phyloP scores from a whole-genome alignment of 441 rosid genomes.

The Adansonia gregorii region DNA sequence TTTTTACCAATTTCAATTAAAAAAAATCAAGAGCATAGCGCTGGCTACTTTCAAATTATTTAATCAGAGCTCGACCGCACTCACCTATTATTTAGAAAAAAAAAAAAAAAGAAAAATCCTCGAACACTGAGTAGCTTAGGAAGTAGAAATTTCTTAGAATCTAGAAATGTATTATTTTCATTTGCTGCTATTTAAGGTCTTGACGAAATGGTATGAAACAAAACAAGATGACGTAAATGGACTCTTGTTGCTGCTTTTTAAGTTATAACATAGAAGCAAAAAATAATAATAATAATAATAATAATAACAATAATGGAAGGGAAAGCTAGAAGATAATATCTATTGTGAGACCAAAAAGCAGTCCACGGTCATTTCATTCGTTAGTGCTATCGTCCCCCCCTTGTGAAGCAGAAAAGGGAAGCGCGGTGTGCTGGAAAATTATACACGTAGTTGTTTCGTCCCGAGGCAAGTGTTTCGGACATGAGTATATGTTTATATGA shows the following conservation, averaged over 20 bases:
- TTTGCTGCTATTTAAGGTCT: not conserved
- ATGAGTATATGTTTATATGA: too few relatives aligned
- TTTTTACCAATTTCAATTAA: too few relatives aligned
- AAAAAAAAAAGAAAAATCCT: too few relatives aligned
- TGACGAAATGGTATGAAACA: not conserved
- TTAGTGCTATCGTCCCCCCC: not conserved
- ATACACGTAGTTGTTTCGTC: not conserved
- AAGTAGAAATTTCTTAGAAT: not conserved
- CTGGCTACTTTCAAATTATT: too few relatives aligned
- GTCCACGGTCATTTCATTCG: not conserved
- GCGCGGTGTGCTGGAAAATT: constrained; percentile 2
- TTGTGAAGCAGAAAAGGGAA: not conserved
- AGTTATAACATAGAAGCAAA: not conserved
- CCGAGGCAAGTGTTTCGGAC: too few relatives aligned
- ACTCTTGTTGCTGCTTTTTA: not conserved
- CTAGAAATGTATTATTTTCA: not conserved
- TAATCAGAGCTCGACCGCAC: too few relatives aligned
- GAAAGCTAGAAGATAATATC: not conserved
- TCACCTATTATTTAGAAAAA: too few relatives aligned
- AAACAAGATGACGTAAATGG: not conserved
- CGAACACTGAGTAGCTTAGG: not conserved
- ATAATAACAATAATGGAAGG: not conserved
- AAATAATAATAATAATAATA: not conserved
- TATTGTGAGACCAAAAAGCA: not conserved
- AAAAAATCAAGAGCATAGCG: too few relatives aligned